Evolutionary conservation across 345 rosid species (phyloP).

Genomic region (Kernera saxatilis): DNA sequence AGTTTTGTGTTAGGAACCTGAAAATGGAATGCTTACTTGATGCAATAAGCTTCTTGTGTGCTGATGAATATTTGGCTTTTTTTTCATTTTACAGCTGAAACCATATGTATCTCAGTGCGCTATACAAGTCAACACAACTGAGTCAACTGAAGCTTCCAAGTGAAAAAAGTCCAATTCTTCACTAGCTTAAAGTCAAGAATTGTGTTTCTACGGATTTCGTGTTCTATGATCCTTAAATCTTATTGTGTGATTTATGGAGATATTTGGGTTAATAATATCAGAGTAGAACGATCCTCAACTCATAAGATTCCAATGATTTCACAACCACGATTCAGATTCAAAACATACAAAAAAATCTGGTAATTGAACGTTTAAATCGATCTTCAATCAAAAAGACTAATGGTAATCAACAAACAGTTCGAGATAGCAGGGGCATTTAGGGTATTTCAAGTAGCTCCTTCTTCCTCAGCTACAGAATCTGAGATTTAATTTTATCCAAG

Average conservation of each 20-base stretch:
- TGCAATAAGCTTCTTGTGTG: background rate
- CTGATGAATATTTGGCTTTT: background rate
- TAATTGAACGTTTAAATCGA: too few relatives aligned
- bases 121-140: background rate
- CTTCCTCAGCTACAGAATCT: background rate
- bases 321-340: too few relatives aligned
- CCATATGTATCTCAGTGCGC: conserved; percentile 7
- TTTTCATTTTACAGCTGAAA: background rate
- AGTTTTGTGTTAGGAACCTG: background rate
- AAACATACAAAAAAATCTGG: too few relatives aligned
- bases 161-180: background rate
- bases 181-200: background rate
- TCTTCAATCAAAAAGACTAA: too few relatives aligned
- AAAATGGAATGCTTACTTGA: background rate
- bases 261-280: too few relatives aligned
- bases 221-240: too few relatives aligned
- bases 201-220: background rate
- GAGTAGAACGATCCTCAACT: too few relatives aligned
- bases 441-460: background rate
- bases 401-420: too few relatives aligned
- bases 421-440: background rate
- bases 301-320: too few relatives aligned
- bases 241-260: too few relatives aligned
- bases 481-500: background rate
- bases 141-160: background rate